Base-by-base conservation (phyloP, 352 stramenopile genomes). In the Phytophthora sojae region DNA sequence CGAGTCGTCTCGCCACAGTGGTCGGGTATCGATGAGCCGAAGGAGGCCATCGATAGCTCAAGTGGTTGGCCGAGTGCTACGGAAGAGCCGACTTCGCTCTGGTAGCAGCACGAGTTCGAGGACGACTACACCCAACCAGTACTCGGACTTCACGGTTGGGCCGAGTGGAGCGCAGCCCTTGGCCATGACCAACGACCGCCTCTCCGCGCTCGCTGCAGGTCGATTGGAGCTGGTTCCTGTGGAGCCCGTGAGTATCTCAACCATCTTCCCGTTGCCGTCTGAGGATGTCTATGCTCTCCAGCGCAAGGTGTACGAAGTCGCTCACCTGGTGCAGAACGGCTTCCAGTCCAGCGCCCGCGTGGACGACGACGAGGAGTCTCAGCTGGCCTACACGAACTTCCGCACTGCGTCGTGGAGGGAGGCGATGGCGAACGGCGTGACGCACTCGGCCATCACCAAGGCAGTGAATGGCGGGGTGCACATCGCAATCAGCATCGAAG, bases 351-450 rank as follows among this genome's bases (percentile, higher is more conserved):
- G 81, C 42, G 85, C 81, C 32, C 71, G 73, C 11, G 72, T 81
- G 21, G 82, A 90, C 50, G 81, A 88, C 57, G 80, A 87, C 39
- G 83, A 93, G 54, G 83, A 93, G 65, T 77, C 83, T 5, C 81
- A 84, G 39, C 76, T 93, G 45, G 85, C 85, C 29, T 93, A 91
- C 71, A 93, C 82, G 4, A 93, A 93, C 47, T 91, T 83, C 59
- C 81, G 83, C 3, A 90, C 83, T 0, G 76, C 83, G 9, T 63
- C 80, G 23, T 93, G 85, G 85, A 86, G 73, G 25, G 80, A 93
- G 45, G 85, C 85, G 4, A 79, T 72, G 50, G 58, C 64, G 1
- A 77, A 89, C 44, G 85, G 85, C 8, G 81, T 93, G 26, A 89
- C 78, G 4, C 85, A 93, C 64, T 83, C 83, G 47, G 83, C 85